Evolutionary conservation across 2,329 filamentous ascomycete genomes (phyloP).

Genomic region (Lasiodiplodia theobromae): DNA sequence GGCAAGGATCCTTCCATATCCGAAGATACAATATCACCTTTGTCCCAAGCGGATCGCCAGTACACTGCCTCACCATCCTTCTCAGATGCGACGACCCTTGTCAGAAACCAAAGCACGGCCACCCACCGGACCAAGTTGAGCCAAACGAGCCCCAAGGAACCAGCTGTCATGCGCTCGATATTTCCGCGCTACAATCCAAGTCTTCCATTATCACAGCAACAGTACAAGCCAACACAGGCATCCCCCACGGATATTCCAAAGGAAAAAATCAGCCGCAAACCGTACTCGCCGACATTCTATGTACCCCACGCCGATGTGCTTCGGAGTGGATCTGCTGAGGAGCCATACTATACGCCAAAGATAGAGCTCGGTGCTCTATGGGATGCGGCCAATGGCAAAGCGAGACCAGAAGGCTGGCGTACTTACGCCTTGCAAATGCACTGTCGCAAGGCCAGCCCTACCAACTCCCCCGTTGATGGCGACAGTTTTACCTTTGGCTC

Average conservation of each 20-base stretch:
- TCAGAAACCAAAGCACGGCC: slow-evolving; percentile 46
- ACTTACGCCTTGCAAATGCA: slow-evolving; percentile 51
- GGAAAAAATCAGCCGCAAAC: slow-evolving; percentile 69
- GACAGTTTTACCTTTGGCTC: slow-evolving; percentile 67
- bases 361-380: slow-evolving; percentile 71
- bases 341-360: slow-evolving; percentile 55
- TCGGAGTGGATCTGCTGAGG: slow-evolving; percentile 39
- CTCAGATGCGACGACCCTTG: slow-evolving; percentile 43
- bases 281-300: slow-evolving; percentile 63
- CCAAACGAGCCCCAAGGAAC: slow-evolving; percentile 22
- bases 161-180: slow-evolving; percentile 68
- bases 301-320: slow-evolving; percentile 46
- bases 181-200: slow-evolving; percentile 77
- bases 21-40: slow-evolving; percentile 4
- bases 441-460: slow-evolving; percentile 44
- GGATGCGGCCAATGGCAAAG: slow-evolving; percentile 74
- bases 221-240: slow-evolving; percentile 72
- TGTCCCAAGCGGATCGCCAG: slow-evolving; percentile 11
- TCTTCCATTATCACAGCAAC: slow-evolving; percentile 70
- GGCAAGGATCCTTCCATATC: background rate
- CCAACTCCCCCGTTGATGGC: slow-evolving; percentile 30
- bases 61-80: slow-evolving; percentile 16
- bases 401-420: slow-evolving; percentile 46
- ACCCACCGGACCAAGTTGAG: slow-evolving; percentile 13
- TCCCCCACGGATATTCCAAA: slow-evolving; percentile 70